These are phyloP conservation scores for Yarrowia deformans DNA, from an alignment of 805 yeast genomes.

Conservation along the genomic window DNA sequence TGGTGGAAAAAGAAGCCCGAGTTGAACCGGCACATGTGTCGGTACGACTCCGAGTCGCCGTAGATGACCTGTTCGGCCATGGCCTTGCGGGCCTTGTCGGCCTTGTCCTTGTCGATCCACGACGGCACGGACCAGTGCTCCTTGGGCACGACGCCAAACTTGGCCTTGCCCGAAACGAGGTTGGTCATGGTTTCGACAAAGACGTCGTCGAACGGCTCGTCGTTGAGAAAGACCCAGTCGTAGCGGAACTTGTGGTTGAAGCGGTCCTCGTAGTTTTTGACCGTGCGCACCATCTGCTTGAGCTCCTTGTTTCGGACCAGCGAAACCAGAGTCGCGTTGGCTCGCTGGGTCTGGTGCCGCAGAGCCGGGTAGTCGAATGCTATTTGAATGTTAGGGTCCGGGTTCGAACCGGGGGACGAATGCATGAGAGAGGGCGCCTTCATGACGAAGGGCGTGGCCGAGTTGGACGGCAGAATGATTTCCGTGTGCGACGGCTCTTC, in stretches of 20 bases:
- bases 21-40: slow-evolving; percentile 85
- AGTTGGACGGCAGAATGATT: slow-evolving; percentile 22
- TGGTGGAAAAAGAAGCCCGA: slow-evolving; percentile 75
- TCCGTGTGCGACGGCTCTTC: slow-evolving; percentile 30
- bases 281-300: slow-evolving; percentile 62
- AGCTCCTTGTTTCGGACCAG: slow-evolving; percentile 74
- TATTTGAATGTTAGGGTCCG: slow-evolving; percentile 35
- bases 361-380: slow-evolving; percentile 36
- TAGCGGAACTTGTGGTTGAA: slow-evolving; percentile 69
- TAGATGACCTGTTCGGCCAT: slow-evolving; percentile 60
- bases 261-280: slow-evolving; percentile 68
- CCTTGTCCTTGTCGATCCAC: slow-evolving; percentile 64
- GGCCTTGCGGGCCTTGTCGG: slow-evolving; percentile 55
- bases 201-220: slow-evolving; percentile 64
- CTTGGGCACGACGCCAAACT: slow-evolving; percentile 66
- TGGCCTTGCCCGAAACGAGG: slow-evolving; percentile 64
- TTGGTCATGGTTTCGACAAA: slow-evolving; percentile 60
- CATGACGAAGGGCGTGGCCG: slow-evolving; percentile 36
- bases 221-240: slow-evolving; percentile 83
- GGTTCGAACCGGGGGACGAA: slow-evolving; percentile 34
- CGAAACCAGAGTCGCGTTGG: slow-evolving; percentile 71
- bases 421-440: slow-evolving; percentile 36
- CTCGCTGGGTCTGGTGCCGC: slow-evolving; percentile 41
- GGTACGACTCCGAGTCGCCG: slow-evolving; percentile 66
- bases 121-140: slow-evolving; percentile 76